Conservation (phyloP, 306 rosid species). For the Argentina anserina region DNA sequence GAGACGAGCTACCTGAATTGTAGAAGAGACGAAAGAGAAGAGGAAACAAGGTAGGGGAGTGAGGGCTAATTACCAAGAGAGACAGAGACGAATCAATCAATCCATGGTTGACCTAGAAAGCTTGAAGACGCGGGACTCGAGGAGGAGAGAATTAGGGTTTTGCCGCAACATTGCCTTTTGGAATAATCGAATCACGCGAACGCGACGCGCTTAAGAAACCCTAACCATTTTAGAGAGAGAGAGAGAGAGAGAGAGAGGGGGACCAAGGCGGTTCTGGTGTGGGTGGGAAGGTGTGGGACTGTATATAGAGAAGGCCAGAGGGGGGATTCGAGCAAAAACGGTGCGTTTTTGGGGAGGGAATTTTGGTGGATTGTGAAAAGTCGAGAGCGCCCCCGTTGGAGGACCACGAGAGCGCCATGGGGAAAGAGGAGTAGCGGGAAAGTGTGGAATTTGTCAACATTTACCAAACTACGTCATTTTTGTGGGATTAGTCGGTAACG, state of each 20-base stretch:
- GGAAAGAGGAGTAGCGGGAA: slow-evolving; percentile 12
- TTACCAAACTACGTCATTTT: background rate
- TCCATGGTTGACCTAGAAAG: slow-evolving; percentile 36
- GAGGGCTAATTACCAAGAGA: slow-evolving; percentile 17
- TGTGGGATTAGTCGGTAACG: too few relatives aligned
- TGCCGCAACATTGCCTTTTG: slow-evolving; percentile 22
- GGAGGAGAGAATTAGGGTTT: slow-evolving; percentile 14
- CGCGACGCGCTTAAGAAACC: slow-evolving; percentile 54
- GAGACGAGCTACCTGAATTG: slow-evolving; percentile 9
- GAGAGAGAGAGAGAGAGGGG: slow-evolving; percentile 4
- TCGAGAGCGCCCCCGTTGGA: slow-evolving; percentile 26
- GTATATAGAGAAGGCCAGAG: background rate
- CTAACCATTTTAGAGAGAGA: slow-evolving; percentile 41
- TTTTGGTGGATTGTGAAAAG: background rate
- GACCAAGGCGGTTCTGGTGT: slow-evolving; percentile 13
- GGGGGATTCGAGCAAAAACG: slow-evolving; percentile 30
- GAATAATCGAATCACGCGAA: background rate
- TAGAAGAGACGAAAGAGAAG: slow-evolving; percentile 2
- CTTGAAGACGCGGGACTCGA: slow-evolving; percentile 12
- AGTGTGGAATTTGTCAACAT: background rate
- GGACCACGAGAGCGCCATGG: background rate
- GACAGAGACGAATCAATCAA: slow-evolving; percentile 26
- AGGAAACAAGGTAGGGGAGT: background rate
- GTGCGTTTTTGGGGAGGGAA: slow-evolving; percentile 22
- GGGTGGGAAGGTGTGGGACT: background rate